A percentile compares a stretch with the other conserved stretches of the same genome.
Conservation (phyloP, 208 protist genomes). For the Tetramitus jugosus region DNA sequence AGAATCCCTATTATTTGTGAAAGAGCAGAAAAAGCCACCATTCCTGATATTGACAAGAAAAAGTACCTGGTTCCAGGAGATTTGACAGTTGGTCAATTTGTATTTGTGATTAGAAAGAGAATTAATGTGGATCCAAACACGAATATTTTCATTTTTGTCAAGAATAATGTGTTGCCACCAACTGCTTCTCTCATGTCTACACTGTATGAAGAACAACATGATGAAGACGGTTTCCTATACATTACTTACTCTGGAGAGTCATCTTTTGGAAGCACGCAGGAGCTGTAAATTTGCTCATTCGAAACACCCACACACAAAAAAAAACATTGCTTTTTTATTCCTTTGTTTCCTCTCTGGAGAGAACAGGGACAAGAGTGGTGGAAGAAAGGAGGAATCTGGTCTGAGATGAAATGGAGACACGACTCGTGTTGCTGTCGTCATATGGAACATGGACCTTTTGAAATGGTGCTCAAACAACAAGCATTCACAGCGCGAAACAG, state of each 20-base stretch:
- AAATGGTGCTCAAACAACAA: no score
- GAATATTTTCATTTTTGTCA: conserved; percentile 84
- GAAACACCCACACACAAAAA: no score
- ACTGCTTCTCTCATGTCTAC: conserved; percentile 53
- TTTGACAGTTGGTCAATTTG: conserved; percentile 79
- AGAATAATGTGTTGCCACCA: conserved; percentile 70
- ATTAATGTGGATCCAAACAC: conserved; percentile 76
- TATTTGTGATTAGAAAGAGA: conserved; percentile 80
- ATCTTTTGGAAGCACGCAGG: conserved; percentile 72
- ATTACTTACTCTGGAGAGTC: conserved; percentile 72
- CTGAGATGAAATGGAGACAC: no score
- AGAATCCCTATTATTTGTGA: conserved; percentile 82
- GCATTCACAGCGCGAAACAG: no score
- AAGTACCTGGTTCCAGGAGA: conserved; percentile 69
- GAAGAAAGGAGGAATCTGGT: no score
- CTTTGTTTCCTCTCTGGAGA: no score
- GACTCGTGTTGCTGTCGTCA: no score
- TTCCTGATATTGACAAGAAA: conserved; percentile 79
- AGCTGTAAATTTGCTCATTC: no score
- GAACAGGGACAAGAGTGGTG: no score
- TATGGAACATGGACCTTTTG: no score
- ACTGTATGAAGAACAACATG: conserved; percentile 77
- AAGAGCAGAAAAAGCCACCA: conserved; percentile 64
- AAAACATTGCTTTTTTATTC: no score
- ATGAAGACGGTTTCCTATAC: conserved; percentile 83